Evolutionary conservation across 495 filamentous ascomycete species (phyloP).

Genomic region (Cercophora newfieldiana): DNA sequence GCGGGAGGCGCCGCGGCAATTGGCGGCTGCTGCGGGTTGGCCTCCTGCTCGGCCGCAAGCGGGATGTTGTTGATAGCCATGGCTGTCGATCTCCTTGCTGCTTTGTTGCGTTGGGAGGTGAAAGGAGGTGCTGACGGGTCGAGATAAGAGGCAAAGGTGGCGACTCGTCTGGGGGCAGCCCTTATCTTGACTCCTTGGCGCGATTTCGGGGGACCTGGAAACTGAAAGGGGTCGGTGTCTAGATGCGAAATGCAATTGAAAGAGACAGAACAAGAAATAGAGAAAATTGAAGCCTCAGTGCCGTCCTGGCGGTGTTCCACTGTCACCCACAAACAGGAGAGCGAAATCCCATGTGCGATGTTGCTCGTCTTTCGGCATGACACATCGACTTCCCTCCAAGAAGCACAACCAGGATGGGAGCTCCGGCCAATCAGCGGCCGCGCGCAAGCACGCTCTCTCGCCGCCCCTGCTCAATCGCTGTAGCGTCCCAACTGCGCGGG

Average conservation of each 20-base stretch:
- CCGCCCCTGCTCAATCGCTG: constrained; percentile 14
- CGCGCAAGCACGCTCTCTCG: constrained; percentile 32
- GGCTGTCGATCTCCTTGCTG: no score
- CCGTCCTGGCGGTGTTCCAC: background rate
- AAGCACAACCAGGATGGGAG: constrained; percentile 1
- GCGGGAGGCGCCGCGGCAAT: background rate
- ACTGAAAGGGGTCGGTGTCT: no score
- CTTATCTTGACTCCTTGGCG: background rate
- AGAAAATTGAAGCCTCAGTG: background rate
- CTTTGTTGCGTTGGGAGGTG: background rate
- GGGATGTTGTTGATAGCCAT: constrained; percentile 27
- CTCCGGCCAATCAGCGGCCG: constrained; percentile 31
- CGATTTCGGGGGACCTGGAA: background rate
- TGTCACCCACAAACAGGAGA: background rate
- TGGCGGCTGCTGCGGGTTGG: constrained; percentile 10
- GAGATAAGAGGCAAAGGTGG: background rate
- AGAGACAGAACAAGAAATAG: background rate
- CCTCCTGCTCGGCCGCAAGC: constrained; percentile 8
- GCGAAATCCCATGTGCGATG: background rate
- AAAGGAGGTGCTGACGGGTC: background rate
- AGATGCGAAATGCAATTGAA: background rate
- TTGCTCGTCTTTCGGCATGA: constrained; percentile 29
- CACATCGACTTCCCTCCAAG: constrained; percentile 23
- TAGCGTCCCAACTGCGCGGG: background rate
- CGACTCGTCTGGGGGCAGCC: background rate